Evolutionary conservation across 2,329 filamentous ascomycete species (phyloP).

Genomic region (Coniochaeta sp.): DNA sequence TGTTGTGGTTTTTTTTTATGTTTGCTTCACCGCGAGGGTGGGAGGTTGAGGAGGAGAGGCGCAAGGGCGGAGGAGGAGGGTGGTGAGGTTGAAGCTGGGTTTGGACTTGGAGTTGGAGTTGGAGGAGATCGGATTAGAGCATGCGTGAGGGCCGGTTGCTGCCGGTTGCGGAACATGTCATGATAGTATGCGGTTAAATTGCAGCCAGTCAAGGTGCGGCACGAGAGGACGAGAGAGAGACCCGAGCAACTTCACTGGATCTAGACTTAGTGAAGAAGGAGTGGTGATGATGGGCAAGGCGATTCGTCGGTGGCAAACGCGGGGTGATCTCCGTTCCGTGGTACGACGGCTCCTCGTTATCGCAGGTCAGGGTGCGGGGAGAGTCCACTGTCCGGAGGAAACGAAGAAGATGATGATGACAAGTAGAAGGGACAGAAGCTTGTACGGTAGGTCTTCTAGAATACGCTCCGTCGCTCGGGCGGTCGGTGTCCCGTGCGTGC

Average conservation of each 20-base stretch:
- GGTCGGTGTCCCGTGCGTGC: not conserved
- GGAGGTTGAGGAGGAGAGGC: not conserved
- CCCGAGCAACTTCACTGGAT: not conserved
- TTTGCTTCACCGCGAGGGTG: not conserved
- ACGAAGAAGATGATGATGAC: too few relatives aligned
- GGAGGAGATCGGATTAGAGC: not conserved
- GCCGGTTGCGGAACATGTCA: not conserved
- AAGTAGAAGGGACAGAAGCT: not conserved
- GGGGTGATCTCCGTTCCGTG: not conserved
- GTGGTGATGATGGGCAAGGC: not conserved
- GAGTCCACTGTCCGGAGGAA: too few relatives aligned
- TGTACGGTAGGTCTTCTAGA: not conserved
- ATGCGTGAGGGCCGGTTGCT: too few relatives aligned
- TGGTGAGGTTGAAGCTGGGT: not conserved
- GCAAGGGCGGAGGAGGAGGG: too few relatives aligned
- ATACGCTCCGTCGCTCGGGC: not conserved
- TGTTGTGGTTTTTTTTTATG: not conserved
- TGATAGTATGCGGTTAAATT: conserved; percentile 2
- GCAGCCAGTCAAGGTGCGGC: not conserved
- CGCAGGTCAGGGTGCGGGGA: too few relatives aligned
- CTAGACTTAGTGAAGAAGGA: not conserved
- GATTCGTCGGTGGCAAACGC: not conserved
- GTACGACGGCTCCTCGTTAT: not conserved
- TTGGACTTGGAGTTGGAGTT: not conserved
- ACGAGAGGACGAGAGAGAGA: not conserved